These are phyloP conservation scores for Dryadomyces quercus-mongolicae DNA, from an alignment of 2,329 filamentous ascomycete species.

Conservation along the genomic window DNA sequence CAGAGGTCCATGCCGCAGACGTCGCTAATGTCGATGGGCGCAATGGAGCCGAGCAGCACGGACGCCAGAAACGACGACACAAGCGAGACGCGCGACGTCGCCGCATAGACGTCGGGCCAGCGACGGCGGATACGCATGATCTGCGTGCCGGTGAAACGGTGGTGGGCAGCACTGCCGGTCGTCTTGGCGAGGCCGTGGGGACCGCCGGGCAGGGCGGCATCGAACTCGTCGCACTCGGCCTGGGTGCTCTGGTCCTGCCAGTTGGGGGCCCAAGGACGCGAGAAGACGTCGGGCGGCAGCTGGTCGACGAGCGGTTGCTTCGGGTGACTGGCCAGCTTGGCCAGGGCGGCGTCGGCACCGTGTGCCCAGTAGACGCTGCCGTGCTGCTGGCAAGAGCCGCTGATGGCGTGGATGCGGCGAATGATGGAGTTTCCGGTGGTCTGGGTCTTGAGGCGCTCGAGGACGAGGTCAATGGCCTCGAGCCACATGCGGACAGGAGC, in stretches of 20 bases:
- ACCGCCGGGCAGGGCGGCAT: conserved; percentile 50
- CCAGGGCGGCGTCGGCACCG: conserved; percentile 54
- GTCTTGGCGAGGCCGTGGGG: conserved; percentile 58
- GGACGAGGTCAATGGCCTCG: conserved; percentile 79
- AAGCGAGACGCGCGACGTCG: conserved; percentile 76
- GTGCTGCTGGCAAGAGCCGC: conserved; percentile 92
- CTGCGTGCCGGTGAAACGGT: conserved; percentile 95
- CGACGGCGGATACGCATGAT: conserved; percentile 79
- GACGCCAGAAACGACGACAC: conserved; percentile 94
- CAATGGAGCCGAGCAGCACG: conserved; percentile 71
- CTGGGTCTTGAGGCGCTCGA: conserved; percentile 56
- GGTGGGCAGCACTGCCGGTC: conserved; percentile 89
- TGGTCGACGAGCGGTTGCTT: conserved; percentile 60
- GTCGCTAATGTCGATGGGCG: conserved; percentile 86
- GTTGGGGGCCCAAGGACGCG: conserved; percentile 81
- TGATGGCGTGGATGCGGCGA: conserved; percentile 63
- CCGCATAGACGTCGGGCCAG: conserved; percentile 67
- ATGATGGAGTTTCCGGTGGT: conserved; percentile 50
- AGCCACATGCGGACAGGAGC: conserved; percentile 92
- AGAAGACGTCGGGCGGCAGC: conserved; percentile 48
- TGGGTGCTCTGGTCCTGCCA: conserved; percentile 98
- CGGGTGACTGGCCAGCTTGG: conserved; percentile 28
- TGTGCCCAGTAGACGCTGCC: conserved; percentile 89
- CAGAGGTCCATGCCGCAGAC: conserved; percentile 95
- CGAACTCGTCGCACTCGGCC: conserved; percentile 80